Percentiles rank a stretch among this genome's conserved stretches.
Evolutionary conservation across 441 rosid species (phyloP).

Genomic region (Biscutella laevigata): DNA sequence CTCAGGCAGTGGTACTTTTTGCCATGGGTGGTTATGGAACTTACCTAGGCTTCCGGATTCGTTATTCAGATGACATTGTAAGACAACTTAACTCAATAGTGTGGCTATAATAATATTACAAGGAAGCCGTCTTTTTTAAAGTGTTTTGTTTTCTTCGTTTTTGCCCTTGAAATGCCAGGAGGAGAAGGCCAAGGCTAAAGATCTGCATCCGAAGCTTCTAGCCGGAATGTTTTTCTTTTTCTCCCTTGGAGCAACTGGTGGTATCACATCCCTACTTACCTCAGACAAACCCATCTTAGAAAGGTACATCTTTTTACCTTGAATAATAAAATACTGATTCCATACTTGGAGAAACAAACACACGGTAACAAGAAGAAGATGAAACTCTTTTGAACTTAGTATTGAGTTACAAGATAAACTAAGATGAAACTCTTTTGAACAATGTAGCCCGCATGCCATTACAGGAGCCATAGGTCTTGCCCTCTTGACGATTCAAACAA

Average conservation of each 20-base stretch:
- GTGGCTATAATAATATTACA: background rate
- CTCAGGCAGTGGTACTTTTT: constrained; percentile 84
- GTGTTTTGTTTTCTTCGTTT: background rate
- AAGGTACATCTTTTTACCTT: constrained; percentile 34
- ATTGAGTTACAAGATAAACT: no score
- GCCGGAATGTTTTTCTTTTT: constrained; percentile 91
- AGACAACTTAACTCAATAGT: background rate
- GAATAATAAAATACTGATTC: background rate
- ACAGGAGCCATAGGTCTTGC: constrained; percentile 69
- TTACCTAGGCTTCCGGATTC: constrained; percentile 74
- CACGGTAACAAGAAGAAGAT: background rate
- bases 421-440: no score
- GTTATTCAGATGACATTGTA: constrained; percentile 66
- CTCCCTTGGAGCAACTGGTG: constrained; percentile 88
- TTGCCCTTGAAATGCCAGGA: constrained; percentile 38
- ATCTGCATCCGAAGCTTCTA: constrained; percentile 84
- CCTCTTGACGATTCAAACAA: constrained; percentile 61
- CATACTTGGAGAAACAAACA: background rate
- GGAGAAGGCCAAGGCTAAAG: constrained; percentile 84
- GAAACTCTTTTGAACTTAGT: background rate
- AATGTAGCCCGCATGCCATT: constrained; percentile 83
- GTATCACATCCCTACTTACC: constrained; percentile 74
- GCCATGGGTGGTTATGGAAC: constrained; percentile 98
- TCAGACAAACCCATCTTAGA: constrained; percentile 74
- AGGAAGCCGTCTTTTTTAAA: background rate